Conservation (phyloP, 1,284 basidiomycete species). For the Takashimella koratensis region DNA sequence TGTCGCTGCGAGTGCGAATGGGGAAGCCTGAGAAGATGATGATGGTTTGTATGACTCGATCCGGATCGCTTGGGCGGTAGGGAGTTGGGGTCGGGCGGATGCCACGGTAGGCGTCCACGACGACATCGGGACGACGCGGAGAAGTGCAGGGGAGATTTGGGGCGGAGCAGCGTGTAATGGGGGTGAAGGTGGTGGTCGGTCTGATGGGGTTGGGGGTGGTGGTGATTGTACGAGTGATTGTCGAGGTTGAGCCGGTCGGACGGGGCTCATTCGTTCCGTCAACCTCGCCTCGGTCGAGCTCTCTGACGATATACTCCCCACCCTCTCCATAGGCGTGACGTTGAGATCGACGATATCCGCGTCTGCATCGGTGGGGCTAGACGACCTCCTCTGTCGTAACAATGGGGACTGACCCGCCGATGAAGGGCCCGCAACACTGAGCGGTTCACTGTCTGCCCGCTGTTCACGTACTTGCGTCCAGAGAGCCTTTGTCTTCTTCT, state of each 20-base stretch:
- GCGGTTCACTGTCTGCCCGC: slow-evolving; percentile 5
- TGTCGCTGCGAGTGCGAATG: neutral
- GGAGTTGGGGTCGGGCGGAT: too few relatives aligned
- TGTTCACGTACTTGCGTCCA: slow-evolving; percentile 16
- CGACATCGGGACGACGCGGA: neutral
- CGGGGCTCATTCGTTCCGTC: slow-evolving; percentile 11
- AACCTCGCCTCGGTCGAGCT: slow-evolving; percentile 13
- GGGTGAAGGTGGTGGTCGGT: neutral
- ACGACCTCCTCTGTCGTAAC: neutral
- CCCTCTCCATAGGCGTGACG: neutral
- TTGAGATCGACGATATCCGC: neutral
- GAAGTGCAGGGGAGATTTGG: neutral
- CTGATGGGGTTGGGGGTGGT: neutral
- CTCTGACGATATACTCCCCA: slow-evolving; percentile 16
- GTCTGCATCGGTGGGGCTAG: slow-evolving; percentile 6
- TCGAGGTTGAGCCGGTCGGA: neutral
- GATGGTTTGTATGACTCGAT: neutral
- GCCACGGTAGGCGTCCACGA: neutral
- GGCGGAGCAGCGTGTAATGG: neutral
- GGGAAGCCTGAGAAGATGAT: neutral
- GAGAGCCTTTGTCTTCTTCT: slow-evolving; percentile 16
- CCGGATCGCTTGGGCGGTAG: neutral
- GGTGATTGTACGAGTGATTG: neutral
- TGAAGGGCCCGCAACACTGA: neutral
- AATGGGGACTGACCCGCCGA: neutral